A percentile compares a stretch with the other conserved stretches of the same genome.
Evolutionary conservation across 106 monocot species (phyloP).

Genomic region (Phalaenopsis aphrodite): DNA sequence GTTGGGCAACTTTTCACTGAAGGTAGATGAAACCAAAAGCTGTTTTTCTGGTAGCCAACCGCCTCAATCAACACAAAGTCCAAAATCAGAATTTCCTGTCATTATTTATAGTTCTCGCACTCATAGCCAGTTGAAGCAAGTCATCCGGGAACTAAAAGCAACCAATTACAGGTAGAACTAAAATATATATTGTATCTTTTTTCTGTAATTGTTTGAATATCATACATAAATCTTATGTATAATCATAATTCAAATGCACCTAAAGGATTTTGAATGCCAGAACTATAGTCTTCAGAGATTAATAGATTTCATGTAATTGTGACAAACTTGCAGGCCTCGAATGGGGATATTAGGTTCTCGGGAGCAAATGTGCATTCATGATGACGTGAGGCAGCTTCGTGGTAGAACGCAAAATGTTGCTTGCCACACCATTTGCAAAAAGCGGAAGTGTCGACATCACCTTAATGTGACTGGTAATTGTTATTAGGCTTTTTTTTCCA

Average conservation of each 20-base stretch:
- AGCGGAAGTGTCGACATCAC: slow-evolving; percentile 52
- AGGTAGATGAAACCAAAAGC: slow-evolving; percentile 11
- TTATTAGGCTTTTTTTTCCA: background rate
- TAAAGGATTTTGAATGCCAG: background rate
- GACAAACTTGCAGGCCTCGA: slow-evolving; percentile 56
- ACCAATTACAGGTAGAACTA: slow-evolving; percentile 66
- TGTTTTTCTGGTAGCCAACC: slow-evolving; percentile 27
- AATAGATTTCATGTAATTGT: background rate
- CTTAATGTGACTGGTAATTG: slow-evolving; percentile 53
- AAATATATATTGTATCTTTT: background rate
- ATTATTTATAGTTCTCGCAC: slow-evolving; percentile 93
- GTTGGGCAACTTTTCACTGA: slow-evolving; percentile 44
- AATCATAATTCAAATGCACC: background rate
- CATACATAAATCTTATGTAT: background rate
- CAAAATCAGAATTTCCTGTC: slow-evolving; percentile 40
- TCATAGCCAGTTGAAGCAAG: slow-evolving; percentile 95
- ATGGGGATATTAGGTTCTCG: slow-evolving; percentile 90
- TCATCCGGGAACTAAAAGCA: slow-evolving; percentile 69
- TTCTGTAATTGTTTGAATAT: background rate
- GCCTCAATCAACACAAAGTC: slow-evolving; percentile 25
- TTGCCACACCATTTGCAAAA: slow-evolving; percentile 72
- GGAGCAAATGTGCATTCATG: slow-evolving; percentile 91
- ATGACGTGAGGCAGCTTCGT: slow-evolving; percentile 49
- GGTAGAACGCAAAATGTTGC: slow-evolving; percentile 81
- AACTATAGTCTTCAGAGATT: background rate